Evolutionary conservation across 345 rosid species (phyloP), one percentile per base, ranked within the genome.

Genomic region (Erucastrum elatum): DNA sequence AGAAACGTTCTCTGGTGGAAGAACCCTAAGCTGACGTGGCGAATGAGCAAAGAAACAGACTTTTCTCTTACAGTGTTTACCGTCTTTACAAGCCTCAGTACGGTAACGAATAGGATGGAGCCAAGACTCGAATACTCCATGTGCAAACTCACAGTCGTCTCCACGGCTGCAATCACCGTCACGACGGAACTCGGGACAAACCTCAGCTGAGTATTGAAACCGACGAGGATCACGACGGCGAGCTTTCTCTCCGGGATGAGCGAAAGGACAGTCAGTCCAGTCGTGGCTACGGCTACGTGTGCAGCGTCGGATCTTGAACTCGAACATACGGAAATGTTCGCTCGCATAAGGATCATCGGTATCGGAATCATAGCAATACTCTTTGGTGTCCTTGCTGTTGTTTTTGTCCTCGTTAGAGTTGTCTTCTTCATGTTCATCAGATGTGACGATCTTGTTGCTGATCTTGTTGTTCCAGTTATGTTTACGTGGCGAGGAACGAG

Each of bases 241-340:
- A 51, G 99, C 98, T 87, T 94, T 94, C 81, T 94, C 99, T 0
- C 96, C 92, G 0, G 97, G 92, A 68, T 94, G 99, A n/a, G 93
- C 89, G 0, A 92, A 94, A 8, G 99, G 99, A 77, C 99, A 94
- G 76, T 92, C 96, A 0, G 98, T 94, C 99, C 99, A 94, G 79
- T 92, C 99, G 15, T 94, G 99, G 84, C 96, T 92, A 39, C 98
- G 85, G 88, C 96, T 92, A 72, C 98, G 88, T 5, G 89, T 94
- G 79, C 99, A 94, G 62, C 90, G 85, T 34, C 97, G 91, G 72
- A 94, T 88, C 90, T 94, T 94, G 86, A 94, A 94, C 78, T 94
- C 99, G 6, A 87, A 92, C 92, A 94, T 92, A 17, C 98, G 85
- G 76, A 92, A 94, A 61, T 94, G 91, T 67, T 94, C 97, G 2